Evolutionary conservation across 2,329 filamentous ascomycete genomes (phyloP), one percentile per base, ranked within the genome.

Genomic region (Fusarium denticulatum): DNA sequence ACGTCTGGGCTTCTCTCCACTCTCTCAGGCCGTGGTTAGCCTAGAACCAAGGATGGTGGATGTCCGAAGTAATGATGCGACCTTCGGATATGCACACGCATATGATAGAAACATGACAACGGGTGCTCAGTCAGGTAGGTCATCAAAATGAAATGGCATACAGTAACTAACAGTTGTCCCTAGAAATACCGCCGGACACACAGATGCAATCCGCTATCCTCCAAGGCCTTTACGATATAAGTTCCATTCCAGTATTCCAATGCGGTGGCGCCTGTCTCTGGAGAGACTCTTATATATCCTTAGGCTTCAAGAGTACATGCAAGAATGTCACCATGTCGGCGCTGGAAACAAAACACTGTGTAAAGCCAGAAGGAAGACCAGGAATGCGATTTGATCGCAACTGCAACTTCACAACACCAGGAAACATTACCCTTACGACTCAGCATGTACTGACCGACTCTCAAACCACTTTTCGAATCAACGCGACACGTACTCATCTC

Each of bases 121-220:
- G 3, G 49, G 52, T 32, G 15, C 37, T 40, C 20, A 13, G 18
- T 20, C 24, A 0, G 26, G 52, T 55, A 32, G 3, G 52, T 14
- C 7, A 4, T 8, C 7, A 18, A 6, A 6, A 22, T 5, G 4
- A 7, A 16, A 32, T 9, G 9, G 5, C 7, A 7, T 9, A 30
- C 37, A 7, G 2, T 2, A 24, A 18, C 36, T 56, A 18, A 40
- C 15, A 6, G 4, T 10, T 2, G 7, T 2, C 12, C 18, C 12
- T 34, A 56, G 53, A 56, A 6, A 20, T 43, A n/a, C 53, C 22
- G 0, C 22, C 39, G 4, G 53, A 56, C 13, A 32, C 22, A 16
- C 28, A 56, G 8, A 43, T 56, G 53, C 37, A 56, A 34, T 42
- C 37, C 0, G 53, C 53, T 15, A 56, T 56, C 6, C 53, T 56